A percentile compares a stretch with the other conserved stretches of the same genome.
phyloP scores from a whole-genome alignment of 306 rosid species.

The Rosa chinensis region DNA sequence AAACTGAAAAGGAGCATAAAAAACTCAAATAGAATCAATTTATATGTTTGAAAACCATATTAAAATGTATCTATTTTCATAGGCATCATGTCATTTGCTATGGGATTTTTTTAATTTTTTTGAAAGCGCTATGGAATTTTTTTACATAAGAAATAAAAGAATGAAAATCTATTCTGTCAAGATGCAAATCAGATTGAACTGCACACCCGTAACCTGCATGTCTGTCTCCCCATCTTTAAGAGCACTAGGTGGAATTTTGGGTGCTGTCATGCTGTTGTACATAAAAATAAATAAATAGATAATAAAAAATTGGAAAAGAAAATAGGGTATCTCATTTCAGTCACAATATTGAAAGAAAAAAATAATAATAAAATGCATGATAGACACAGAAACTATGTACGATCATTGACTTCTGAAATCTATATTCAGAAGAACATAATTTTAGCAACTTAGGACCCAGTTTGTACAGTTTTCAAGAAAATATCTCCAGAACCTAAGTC shows the following conservation, averaged over 20 bases:
- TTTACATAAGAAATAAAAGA: not conserved
- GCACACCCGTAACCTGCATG: slow-evolving; percentile 70
- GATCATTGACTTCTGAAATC: not conserved
- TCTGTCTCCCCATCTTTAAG: slow-evolving; percentile 79
- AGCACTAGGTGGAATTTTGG: slow-evolving; percentile 77
- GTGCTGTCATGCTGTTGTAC: slow-evolving; percentile 85
- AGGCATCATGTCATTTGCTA: not conserved
- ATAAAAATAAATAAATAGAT: too few species aligned
- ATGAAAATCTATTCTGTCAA: not conserved
- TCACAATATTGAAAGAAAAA: not conserved
- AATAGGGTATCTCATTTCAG: slow-evolving; percentile 5
- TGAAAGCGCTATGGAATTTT: not conserved
- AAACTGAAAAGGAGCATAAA: not conserved
- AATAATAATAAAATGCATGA: not conserved
- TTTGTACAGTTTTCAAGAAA: not conserved
- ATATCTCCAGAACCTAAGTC: not conserved
- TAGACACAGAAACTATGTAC: not conserved
- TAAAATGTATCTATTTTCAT: not conserved
- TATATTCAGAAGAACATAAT: not conserved
- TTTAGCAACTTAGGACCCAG: not conserved
- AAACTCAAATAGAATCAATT: not conserved
- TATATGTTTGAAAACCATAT: not conserved
- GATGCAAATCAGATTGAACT: slow-evolving; percentile 22
- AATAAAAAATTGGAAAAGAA: not conserved
- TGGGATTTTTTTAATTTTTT: not conserved